Percentiles rank a stretch among this genome's conserved stretches.
Conservation (phyloP, 2,329 filamentous ascomycete species). For the Berkeleyomyces rouxiae region DNA sequence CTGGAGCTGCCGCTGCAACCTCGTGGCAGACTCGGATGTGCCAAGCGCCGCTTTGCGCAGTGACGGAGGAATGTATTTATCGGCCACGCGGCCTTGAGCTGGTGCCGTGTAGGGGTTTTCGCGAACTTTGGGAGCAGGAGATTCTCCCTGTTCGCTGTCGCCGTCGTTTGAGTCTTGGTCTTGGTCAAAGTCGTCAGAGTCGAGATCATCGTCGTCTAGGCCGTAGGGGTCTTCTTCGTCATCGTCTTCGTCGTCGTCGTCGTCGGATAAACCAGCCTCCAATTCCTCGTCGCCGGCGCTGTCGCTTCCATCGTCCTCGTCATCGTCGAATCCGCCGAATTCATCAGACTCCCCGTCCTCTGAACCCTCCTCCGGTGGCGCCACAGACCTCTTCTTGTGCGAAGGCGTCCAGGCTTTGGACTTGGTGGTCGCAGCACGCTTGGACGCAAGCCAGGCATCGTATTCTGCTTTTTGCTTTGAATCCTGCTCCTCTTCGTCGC, state of each 20-base stretch:
- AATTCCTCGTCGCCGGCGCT: background rate
- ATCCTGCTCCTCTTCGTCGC: conserved; percentile 37
- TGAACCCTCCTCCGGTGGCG: background rate
- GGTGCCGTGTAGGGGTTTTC: conserved; percentile 89
- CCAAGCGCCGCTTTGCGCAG: conserved; percentile 48
- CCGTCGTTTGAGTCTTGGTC: conserved; percentile 12
- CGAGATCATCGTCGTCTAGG: conserved; percentile 13
- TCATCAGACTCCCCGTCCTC: background rate
- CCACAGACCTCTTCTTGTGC: background rate
- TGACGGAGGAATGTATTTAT: conserved; percentile 84
- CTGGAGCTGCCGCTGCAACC: conserved; percentile 65
- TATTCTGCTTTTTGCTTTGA: conserved; percentile 43
- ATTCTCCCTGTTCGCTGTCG: conserved; percentile 22
- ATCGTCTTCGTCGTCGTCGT: background rate
- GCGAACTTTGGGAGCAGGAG: conserved; percentile 23
- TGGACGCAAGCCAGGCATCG: conserved; percentile 40
- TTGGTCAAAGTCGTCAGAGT: conserved; percentile 16
- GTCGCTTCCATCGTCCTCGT: background rate
- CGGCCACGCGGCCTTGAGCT: conserved; percentile 26
- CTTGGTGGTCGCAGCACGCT: conserved; percentile 1
- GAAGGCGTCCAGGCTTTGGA: background rate
- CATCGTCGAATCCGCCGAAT: conserved; percentile 3
- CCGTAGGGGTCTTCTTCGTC: background rate
- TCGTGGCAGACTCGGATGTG: conserved; percentile 42
- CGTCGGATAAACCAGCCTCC: background rate